Conservation (phyloP, 805 yeast species). For the Metschnikowia colocasiae region DNA sequence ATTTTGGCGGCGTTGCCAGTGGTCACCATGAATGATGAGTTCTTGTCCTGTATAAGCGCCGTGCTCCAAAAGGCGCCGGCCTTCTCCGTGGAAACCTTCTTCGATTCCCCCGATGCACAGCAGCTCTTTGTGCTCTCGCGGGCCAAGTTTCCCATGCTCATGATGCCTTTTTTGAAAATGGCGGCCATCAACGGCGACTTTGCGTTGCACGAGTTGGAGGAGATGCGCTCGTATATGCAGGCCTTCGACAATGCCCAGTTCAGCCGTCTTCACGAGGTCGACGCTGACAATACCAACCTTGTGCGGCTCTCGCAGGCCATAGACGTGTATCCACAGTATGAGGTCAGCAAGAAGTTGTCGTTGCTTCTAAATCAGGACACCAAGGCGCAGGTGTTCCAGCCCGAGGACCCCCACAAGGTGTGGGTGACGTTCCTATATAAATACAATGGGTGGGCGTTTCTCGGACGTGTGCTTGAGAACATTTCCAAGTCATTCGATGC, state of each 20-base stretch:
- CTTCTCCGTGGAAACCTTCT: slow-evolving; percentile 42
- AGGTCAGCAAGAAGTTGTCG: slow-evolving; percentile 44
- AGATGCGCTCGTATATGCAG: slow-evolving; percentile 61
- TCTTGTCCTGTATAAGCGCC: slow-evolving; percentile 39
- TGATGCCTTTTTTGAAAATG: slow-evolving; percentile 58
- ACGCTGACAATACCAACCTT: slow-evolving; percentile 50
- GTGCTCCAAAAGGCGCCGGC: slow-evolving; percentile 46
- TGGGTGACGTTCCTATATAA: slow-evolving; percentile 65
- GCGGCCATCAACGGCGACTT: slow-evolving; percentile 61
- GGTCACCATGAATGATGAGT: slow-evolving; percentile 42
- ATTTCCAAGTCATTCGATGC: slow-evolving; percentile 40
- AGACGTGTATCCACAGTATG: slow-evolving; percentile 56
- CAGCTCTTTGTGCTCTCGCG: slow-evolving; percentile 51
- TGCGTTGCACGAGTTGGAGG: slow-evolving; percentile 60
- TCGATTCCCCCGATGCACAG: slow-evolving; percentile 41
- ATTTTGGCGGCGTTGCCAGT: slow-evolving; percentile 48
- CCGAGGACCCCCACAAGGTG: slow-evolving; percentile 30
- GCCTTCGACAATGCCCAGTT: slow-evolving; percentile 39
- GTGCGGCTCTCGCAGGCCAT: slow-evolving; percentile 48
- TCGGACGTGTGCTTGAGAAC: slow-evolving; percentile 76
- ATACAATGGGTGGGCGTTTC: slow-evolving; percentile 82
- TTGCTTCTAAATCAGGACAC: slow-evolving; percentile 49
- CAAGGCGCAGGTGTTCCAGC: slow-evolving; percentile 65
- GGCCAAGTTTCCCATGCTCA: slow-evolving; percentile 69
- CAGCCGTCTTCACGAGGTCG: slow-evolving; percentile 40